Conservation (phyloP, 75 land plant genomes). For the Picea glauca region DNA sequence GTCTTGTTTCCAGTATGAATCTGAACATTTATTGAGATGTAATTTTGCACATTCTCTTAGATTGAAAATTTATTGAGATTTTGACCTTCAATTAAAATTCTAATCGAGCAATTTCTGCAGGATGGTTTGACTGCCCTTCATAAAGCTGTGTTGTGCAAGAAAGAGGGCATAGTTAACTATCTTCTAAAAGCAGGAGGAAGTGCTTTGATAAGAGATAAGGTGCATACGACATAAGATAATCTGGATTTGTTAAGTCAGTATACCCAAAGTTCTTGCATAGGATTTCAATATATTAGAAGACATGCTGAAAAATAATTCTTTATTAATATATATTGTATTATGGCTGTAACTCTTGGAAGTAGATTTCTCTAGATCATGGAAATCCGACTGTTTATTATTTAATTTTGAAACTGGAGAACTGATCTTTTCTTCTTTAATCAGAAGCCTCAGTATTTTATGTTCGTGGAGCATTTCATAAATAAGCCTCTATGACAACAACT, state of each 20-base stretch:
- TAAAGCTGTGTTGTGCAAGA: constrained; percentile 68
- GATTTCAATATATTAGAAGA: too few species aligned
- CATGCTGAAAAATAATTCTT: not conserved
- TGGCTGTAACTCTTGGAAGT: not conserved
- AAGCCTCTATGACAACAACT: too few species aligned
- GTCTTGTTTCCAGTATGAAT: not conserved
- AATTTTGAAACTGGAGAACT: too few species aligned
- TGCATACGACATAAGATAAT: constrained; percentile 15
- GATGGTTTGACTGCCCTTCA: constrained; percentile 80
- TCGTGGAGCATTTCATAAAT: too few species aligned
- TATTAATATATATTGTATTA: not conserved
- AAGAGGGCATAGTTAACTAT: constrained; percentile 53
- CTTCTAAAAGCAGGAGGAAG: constrained; percentile 68
- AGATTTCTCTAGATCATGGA: not conserved
- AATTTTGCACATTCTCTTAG: not conserved
- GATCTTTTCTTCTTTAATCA: too few species aligned
- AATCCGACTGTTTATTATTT: too few species aligned
- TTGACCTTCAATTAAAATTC: not conserved
- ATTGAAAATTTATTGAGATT: not conserved
- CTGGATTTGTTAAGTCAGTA: not conserved
- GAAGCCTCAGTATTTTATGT: too few species aligned
- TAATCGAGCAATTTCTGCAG: constrained; percentile 25
- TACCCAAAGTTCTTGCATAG: not conserved
- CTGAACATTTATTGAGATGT: not conserved
- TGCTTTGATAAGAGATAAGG: constrained; percentile 62